Evolutionary conservation across 305 asterid genomes (phyloP).

Genomic region (Withania somnifera): DNA sequence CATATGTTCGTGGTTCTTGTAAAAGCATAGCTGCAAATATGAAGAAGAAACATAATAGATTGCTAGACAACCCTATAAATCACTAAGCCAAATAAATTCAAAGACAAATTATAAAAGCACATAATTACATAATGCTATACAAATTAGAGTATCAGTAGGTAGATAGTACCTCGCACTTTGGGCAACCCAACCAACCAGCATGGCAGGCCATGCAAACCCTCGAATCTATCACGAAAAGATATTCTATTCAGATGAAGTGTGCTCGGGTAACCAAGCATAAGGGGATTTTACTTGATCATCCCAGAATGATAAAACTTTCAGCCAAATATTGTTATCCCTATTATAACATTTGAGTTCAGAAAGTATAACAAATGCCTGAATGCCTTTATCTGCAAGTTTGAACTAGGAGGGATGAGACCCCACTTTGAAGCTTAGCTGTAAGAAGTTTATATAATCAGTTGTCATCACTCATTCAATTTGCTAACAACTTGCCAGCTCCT

Average conservation of each 20-base stretch:
- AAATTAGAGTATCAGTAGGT: neutral
- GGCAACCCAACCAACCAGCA: constrained; percentile 96
- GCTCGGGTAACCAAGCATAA: neutral
- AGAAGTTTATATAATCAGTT: neutral
- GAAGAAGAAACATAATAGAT: neutral
- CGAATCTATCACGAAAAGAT: constrained; percentile 54
- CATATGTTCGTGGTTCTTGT: neutral
- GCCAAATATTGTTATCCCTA: neutral
- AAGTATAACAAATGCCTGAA: neutral
- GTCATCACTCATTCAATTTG: neutral
- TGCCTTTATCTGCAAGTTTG: neutral
- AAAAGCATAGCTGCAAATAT: neutral
- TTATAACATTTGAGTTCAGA: neutral
- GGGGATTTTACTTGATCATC: neutral
- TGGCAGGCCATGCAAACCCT: constrained; percentile 95
- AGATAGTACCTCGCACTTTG: constrained; percentile 86
- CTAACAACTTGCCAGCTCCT: neutral
- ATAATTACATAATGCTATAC: neutral
- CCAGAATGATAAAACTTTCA: neutral
- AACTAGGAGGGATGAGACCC: neutral
- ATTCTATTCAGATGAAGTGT: constrained; percentile 3
- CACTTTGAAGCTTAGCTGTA: neutral
- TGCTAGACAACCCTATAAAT: neutral
- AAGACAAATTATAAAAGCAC: neutral
- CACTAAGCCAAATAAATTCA: neutral